Evolutionary conservation across 345 rosid genomes (phyloP), one percentile per base, ranked within the genome.

Genomic region (Eutrema japonicum): DNA sequence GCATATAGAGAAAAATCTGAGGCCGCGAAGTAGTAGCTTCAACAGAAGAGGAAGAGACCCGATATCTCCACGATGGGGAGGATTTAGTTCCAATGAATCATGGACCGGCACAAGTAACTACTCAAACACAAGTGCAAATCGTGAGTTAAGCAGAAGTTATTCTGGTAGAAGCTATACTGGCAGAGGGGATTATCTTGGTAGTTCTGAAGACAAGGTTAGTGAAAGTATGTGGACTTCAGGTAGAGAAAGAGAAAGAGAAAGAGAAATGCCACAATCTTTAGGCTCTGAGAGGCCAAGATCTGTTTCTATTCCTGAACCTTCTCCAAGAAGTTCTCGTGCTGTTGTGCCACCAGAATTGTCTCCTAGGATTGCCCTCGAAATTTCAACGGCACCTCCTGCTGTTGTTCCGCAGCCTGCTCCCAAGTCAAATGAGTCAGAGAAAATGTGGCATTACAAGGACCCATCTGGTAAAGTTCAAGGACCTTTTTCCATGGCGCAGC

Each of bases 391-490:
- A 11, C 70, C 89, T 71, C 77, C 90, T 37, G 41, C 78, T 4
- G 80, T 54, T 61, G 79, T 59, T 40, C 45, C 77, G 26, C 88
- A 83, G 52, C 43, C 86, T 61, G 74, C 70, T 78, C 79, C 80
- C 62, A 82, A 83, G 78, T 35, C 84, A 48, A 85, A 82, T 76
- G 99, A 96, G 63, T 69, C 96, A 5, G 97, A 96, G 77, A 96
- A 96, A 80, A 83, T 84, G 8, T 96, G 99, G 99, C 86, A 88
- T 81, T 96, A 96, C 79, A 66, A 80, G 76, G 99, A 96, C 84
- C 99, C 99, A 51, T 82, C 98, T 70, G 97, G 96, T 66, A 96
- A 96, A 79, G 78, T 84, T 38, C 99, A 96, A 78, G 99, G 99
- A 32, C 96, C 99, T 51, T 96, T 96, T 79, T 92, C 99, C 4